These are phyloP conservation scores for Solanum sejunctum DNA, from an alignment of 257 asterid genomes.

Conservation along the genomic window DNA sequence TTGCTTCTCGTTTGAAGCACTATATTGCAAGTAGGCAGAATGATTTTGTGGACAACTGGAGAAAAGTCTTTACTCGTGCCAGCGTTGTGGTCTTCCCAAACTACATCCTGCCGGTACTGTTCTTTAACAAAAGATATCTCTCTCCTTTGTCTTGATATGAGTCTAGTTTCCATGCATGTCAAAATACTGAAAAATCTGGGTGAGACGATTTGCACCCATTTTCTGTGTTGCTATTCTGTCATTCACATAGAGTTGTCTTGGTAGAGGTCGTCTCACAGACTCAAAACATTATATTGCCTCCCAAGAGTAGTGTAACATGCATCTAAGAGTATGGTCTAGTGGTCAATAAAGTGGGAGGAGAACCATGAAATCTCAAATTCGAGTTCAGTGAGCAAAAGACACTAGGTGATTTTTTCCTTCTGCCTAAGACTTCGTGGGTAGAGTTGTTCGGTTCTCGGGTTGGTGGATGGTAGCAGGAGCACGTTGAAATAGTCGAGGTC, in stretches of 20 bases:
- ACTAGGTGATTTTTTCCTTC: not conserved
- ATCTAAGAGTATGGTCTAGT: not conserved
- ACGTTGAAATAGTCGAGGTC: not conserved
- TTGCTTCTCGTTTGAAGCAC: conserved; percentile 47
- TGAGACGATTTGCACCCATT: not conserved
- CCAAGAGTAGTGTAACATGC: not conserved
- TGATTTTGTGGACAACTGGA: conserved; percentile 61
- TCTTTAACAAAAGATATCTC: not conserved
- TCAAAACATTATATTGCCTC: not conserved
- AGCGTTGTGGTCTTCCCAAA: conserved; percentile 77
- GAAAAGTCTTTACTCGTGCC: conserved; percentile 63
- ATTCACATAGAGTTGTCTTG: not conserved
- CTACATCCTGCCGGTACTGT: conserved; percentile 71
- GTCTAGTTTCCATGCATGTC: not conserved
- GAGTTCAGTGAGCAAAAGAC: not conserved
- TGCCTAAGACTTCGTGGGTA: not conserved
- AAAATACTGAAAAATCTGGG: not conserved
- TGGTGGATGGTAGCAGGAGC: not conserved
- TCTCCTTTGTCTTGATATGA: not conserved
- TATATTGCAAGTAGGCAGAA: conserved; percentile 42
- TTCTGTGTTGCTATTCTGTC: not conserved
- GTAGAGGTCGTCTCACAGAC: not conserved
- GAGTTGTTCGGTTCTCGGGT: not conserved
- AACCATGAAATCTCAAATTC: not conserved
- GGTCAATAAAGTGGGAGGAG: not conserved